Conservation (phyloP, 805 yeast species). For the Candida maltosa region DNA sequence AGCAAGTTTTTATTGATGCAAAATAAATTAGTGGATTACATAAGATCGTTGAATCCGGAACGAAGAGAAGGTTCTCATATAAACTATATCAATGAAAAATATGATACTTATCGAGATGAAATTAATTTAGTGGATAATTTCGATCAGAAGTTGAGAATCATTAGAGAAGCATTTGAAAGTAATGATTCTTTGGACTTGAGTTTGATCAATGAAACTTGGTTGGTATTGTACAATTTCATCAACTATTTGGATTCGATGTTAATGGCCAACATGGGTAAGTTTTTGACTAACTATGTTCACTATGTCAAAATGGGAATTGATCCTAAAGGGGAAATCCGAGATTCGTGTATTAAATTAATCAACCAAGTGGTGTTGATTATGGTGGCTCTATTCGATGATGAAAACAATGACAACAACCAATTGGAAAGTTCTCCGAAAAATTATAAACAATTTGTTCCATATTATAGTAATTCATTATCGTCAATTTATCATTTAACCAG, state of each 20-base stretch:
- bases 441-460: slow-evolving; percentile 35
- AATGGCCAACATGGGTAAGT: slow-evolving; percentile 25
- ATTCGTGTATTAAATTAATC: slow-evolving; percentile 21
- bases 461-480: slow-evolving; percentile 39
- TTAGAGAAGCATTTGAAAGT: slow-evolving; percentile 31
- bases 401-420: slow-evolving; percentile 23
- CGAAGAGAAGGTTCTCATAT: slow-evolving; percentile 35
- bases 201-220: slow-evolving; percentile 42
- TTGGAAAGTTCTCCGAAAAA: slow-evolving; percentile 34
- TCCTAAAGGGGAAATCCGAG: slow-evolving; percentile 23
- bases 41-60: slow-evolving; percentile 26
- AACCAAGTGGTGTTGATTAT: slow-evolving; percentile 23
- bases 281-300: slow-evolving; percentile 35
- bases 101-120: slow-evolving; percentile 31
- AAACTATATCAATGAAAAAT: slow-evolving; percentile 36
- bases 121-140: slow-evolving; percentile 21
- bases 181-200: slow-evolving; percentile 40
- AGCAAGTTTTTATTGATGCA: slow-evolving; percentile 36
- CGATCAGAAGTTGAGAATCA: slow-evolving; percentile 23
- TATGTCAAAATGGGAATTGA: slow-evolving; percentile 29
- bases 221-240: slow-evolving; percentile 34
- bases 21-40: slow-evolving; percentile 32
- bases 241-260: slow-evolving; percentile 30
- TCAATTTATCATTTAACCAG: slow-evolving; percentile 32
- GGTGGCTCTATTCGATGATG: slow-evolving; percentile 26